phyloP scores from a whole-genome alignment of 129 eudicot species.

The Chrysanthemum lavandulifolium region DNA sequence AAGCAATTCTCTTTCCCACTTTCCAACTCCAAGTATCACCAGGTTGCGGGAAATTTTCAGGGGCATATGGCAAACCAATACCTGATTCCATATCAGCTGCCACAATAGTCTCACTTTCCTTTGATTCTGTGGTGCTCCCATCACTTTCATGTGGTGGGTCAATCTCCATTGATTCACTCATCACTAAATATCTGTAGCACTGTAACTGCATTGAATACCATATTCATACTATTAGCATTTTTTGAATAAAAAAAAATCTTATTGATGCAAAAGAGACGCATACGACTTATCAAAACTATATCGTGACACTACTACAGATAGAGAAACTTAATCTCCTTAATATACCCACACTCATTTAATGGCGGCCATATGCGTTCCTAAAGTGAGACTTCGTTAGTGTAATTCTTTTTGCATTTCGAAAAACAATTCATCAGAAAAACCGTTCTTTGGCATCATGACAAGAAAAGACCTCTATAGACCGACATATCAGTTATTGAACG shows the following conservation, averaged over 20 bases:
- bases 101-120: slow-evolving; percentile 37
- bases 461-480: background rate
- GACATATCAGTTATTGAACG: too few relatives aligned
- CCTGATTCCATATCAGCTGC: slow-evolving; percentile 48
- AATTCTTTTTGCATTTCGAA: too few relatives aligned
- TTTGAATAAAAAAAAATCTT: background rate
- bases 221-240: slow-evolving; percentile 8
- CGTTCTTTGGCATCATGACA: too few relatives aligned
- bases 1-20: slow-evolving; percentile 60
- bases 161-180: slow-evolving; percentile 53
- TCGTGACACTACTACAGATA: background rate
- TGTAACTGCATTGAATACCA: slow-evolving; percentile 12
- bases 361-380: background rate
- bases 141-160: slow-evolving; percentile 43
- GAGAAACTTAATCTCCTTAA: slow-evolving; percentile 1
- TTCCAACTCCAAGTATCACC: slow-evolving; percentile 88
- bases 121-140: slow-evolving; percentile 33
- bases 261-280: too few relatives aligned
- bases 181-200: background rate
- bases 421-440: too few relatives aligned
- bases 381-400: background rate
- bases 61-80: slow-evolving; percentile 81
- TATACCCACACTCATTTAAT: background rate
- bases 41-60: slow-evolving; percentile 67
- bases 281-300: background rate